Base-by-base conservation (phyloP, 2,329 filamentous ascomycete genomes). In the Cladosporium oxysporum region DNA sequence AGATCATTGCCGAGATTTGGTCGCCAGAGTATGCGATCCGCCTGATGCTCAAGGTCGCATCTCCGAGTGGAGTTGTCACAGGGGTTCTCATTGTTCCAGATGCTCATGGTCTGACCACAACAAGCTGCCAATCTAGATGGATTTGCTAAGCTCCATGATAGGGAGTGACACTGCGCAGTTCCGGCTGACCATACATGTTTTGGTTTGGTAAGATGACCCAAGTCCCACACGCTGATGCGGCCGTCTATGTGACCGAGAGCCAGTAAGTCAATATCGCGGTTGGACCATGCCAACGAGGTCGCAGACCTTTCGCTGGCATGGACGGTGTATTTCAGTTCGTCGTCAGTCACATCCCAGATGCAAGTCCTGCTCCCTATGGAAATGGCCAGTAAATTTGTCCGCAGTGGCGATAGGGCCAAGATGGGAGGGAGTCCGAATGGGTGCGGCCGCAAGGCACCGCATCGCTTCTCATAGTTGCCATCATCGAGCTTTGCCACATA, bases 291-390 rank as follows among this genome's bases (percentile, higher is more conserved):
- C 1, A 70, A 53, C 1, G 66, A 66, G 5, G 69, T 71, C 52
- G 72, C 66, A 55, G 67, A 68, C 23, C 70, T 66, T 23, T 69
- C 71, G 62, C 68, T 73, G 23, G 68, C 71, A 28, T 69, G 70
- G 21, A 73, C 41, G 2, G 66, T 63, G 41, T 60, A 47, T 47
- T 41, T 62, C 31, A 67, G 63, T 16, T 41, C 64, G n/a, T 62
- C 66, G 7, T 55, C 60, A 1, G 66, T 60, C 14, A 71, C 57
- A 63, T 73, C 68, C 64, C 69, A 71, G 31, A 73, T 63, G 18
- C 67, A 62, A 33, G 71, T 68, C 49, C 71, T 67, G 18, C 68
- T 49, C 16, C 70, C 71, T 6, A 62, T 68, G 5, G 71, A 69
- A 47, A 71, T 67, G 21, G 71, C 69, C n/a, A 73, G 63, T 3